phyloP scores from a whole-genome alignment of 2,329 filamentous ascomycete genomes.

The Colletotrichum aenigma region DNA sequence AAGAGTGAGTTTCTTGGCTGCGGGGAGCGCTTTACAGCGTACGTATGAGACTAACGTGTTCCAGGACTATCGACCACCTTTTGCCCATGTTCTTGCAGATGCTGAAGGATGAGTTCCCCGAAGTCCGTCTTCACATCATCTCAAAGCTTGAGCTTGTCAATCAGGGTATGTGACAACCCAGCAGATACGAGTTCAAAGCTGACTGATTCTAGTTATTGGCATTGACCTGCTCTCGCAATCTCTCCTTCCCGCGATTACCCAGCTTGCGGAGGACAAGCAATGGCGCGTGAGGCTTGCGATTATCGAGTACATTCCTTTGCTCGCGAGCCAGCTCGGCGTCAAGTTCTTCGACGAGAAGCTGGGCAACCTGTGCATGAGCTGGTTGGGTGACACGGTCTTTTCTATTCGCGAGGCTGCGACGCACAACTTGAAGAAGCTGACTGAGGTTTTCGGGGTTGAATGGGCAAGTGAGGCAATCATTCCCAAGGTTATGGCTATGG shows the following conservation, averaged over 20 bases:
- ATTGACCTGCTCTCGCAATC: conserved; percentile 97
- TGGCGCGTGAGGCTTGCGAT: conserved; percentile 98
- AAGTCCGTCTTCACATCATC: conserved; percentile 97
- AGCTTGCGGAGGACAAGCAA: conserved; percentile 98
- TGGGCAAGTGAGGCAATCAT: conserved; percentile 98
- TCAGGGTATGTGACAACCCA: conserved; percentile 65
- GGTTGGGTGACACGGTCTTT: conserved; percentile 98
- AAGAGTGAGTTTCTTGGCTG: conserved; percentile 74
- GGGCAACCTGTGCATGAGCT: conserved; percentile 94
- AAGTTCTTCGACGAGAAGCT: conserved; percentile 99
- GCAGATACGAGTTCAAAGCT: not conserved
- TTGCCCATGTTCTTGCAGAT: conserved; percentile 99
- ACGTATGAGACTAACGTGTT: not conserved
- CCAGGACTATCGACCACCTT: conserved; percentile 90
- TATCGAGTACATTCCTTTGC: conserved; percentile 97
- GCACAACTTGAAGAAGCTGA: conserved; percentile 96
- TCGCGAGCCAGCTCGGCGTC: conserved; percentile 93
- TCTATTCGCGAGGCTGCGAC: conserved; percentile 98
- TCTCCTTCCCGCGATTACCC: conserved; percentile 93
- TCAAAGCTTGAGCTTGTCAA: conserved; percentile 99
- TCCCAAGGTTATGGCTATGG: conserved; percentile 98
- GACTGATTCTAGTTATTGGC: conserved; percentile 76
- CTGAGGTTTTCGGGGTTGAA: conserved; percentile 96
- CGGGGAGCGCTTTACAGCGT: not conserved
- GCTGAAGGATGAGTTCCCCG: conserved; percentile 99